These are phyloP conservation scores for Pythium apleroticum DNA, from an alignment of 352 stramenopile genomes.

Conservation along the genomic window DNA sequence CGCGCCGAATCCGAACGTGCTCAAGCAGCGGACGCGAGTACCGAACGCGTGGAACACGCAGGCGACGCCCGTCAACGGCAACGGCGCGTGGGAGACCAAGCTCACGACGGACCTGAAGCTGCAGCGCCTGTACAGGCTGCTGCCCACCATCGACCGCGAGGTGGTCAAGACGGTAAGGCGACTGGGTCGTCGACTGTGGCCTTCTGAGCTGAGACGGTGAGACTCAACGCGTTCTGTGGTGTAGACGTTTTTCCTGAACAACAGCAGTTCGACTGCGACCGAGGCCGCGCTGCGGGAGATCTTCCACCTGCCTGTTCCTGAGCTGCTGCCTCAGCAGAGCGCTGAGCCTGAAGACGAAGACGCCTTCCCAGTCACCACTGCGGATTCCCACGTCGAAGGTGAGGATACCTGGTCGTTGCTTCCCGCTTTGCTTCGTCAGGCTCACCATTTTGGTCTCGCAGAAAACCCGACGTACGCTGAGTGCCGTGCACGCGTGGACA, in stretches of 20 bases:
- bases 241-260: slow-evolving; percentile 72
- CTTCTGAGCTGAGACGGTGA: neutral
- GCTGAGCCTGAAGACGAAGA: slow-evolving; percentile 27
- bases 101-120: slow-evolving; percentile 70
- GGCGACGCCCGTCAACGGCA: slow-evolving; percentile 12
- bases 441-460: neutral
- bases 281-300: slow-evolving; percentile 65
- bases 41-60: slow-evolving; percentile 29
- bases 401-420: neutral
- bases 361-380: slow-evolving; percentile 22
- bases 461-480: slow-evolving; percentile 48
- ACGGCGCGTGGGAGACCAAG: slow-evolving; percentile 33
- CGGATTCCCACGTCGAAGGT: slow-evolving; percentile 23
- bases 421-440: neutral
- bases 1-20: slow-evolving; percentile 4
- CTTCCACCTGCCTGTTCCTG: slow-evolving; percentile 46
- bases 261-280: slow-evolving; percentile 59
- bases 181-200: neutral
- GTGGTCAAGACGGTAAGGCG: slow-evolving; percentile 56
- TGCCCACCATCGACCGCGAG: slow-evolving; percentile 53
- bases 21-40: slow-evolving; percentile 4
- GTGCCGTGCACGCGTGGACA: slow-evolving; percentile 54
- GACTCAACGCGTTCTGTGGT: slow-evolving; percentile 13
- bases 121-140: slow-evolving; percentile 52
- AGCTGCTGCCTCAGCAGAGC: slow-evolving; percentile 13